Percentiles rank a stretch among this genome's conserved stretches.
Conservation (phyloP, 441 rosid genomes). For the Jatropha multifida region DNA sequence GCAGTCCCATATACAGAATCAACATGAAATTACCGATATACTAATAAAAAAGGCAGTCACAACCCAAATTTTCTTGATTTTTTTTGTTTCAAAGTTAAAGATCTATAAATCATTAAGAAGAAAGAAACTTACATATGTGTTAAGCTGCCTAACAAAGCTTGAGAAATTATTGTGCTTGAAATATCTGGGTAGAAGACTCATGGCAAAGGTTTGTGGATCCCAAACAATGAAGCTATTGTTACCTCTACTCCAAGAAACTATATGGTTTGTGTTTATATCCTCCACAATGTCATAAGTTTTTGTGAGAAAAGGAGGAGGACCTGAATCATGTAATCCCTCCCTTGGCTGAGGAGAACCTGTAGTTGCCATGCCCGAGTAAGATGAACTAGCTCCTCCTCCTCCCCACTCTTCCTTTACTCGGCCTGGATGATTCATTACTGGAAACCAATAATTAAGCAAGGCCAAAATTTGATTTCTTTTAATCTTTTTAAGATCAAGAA, state of each 20-base stretch:
- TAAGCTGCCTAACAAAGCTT: constrained; percentile 85
- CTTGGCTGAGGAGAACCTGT: constrained; percentile 56
- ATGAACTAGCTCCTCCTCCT: constrained; percentile 24
- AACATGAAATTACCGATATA: constrained; percentile 10
- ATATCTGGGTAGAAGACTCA: constrained; percentile 59
- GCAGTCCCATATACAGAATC: not conserved
- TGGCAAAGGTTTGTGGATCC: constrained; percentile 66
- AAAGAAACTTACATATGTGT: constrained; percentile 64
- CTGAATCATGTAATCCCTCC: constrained; percentile 58
- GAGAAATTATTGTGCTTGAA: constrained; percentile 88
- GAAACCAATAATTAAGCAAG: not conserved
- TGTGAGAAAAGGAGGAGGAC: constrained; percentile 73
- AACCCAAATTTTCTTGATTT: not conserved
- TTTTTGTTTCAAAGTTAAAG: not conserved
- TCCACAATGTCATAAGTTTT: constrained; percentile 76
- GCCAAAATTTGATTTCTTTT: not conserved
- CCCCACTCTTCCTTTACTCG: constrained; percentile 31
- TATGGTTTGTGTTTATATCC: constrained; percentile 51
- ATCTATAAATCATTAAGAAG: not conserved
- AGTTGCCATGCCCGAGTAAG: constrained; percentile 7
- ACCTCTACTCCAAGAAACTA: constrained; percentile 69
- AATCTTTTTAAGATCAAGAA: not conserved
- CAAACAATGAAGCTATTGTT: constrained; percentile 68
- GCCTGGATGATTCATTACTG: constrained; percentile 28
- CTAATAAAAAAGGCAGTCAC: not conserved